A percentile compares a stretch with the other conserved stretches of the same genome.
Evolutionary conservation across 1,284 basidiomycete genomes (phyloP).

Genomic region (Porodaedalea pini): DNA sequence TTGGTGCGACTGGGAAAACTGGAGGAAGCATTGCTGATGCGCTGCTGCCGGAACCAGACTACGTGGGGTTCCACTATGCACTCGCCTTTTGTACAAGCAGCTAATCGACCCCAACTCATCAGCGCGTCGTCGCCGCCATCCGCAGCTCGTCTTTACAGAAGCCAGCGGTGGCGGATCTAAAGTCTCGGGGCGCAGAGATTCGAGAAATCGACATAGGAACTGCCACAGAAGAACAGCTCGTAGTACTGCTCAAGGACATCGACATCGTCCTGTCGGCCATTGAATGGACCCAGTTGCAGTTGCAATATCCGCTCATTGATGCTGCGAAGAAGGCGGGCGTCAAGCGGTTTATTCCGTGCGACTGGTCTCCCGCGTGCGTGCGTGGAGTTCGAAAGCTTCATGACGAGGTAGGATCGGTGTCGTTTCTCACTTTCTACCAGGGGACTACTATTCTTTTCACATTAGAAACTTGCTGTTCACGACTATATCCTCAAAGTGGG

Average conservation of each 20-base stretch:
- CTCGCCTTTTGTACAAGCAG: background rate
- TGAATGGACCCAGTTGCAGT: background rate
- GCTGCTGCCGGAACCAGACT: background rate
- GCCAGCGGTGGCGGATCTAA: background rate
- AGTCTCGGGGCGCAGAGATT: slow-evolving; percentile 14
- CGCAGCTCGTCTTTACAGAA: slow-evolving; percentile 13
- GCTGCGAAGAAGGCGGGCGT: slow-evolving; percentile 19
- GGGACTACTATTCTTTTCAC: background rate
- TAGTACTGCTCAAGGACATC: background rate
- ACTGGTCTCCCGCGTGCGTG: slow-evolving; percentile 16
- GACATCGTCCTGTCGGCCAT: slow-evolving; percentile 14
- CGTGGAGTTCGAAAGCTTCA: slow-evolving; percentile 3
- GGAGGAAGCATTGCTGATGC: slow-evolving; percentile 1
- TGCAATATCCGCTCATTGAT: slow-evolving; percentile 6
- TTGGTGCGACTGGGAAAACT: slow-evolving; percentile 10
- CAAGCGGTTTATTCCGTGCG: slow-evolving; percentile 18
- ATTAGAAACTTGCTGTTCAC: slow-evolving; percentile 16
- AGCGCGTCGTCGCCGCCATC: slow-evolving; percentile 14
- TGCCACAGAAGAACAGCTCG: slow-evolving; percentile 2
- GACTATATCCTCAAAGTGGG: slow-evolving; percentile 14
- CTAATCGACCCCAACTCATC: background rate
- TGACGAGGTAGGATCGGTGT: slow-evolving; percentile 13
- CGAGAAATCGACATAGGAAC: slow-evolving; percentile 6
- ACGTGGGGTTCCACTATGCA: background rate
- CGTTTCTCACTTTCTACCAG: background rate